Base-by-base conservation (phyloP, 2,329 filamentous ascomycete genomes). In the Diplocarpon mali region DNA sequence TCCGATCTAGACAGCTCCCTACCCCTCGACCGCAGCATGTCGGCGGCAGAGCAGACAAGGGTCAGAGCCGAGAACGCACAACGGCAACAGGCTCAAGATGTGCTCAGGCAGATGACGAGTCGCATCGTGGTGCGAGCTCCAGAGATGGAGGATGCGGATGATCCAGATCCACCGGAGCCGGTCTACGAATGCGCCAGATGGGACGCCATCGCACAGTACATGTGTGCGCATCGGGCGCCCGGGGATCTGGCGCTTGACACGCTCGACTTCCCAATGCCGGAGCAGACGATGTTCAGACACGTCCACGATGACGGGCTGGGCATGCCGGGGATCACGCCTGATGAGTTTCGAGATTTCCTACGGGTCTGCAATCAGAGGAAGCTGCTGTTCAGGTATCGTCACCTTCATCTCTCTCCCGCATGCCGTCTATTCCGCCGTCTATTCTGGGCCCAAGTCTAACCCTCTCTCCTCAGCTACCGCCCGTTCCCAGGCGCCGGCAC, bases 251-350 rank as follows among this genome's bases (percentile, higher is more conserved):
- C 35, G 2, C 41, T 47, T n/a, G 36, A 47, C 14, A 32, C 36
- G 10, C 42, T 47, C 20, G 32, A 35, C 13, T 43, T 44, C 13
- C 35, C 38, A 5, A 47, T 47, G 14, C 40, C 40, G 1, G 45
- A 47, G 24, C 40, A 35, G 16, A 47, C 40, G 1, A 10, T 47
- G 12, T 40, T 31, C 12, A 14, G n/a, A 5, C 35, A 47, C 15
- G 35, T 47, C 7, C 9, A 34, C 24, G 1, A 38, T 28, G 13
- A 6, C 38, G 4, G 13, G 10, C 11, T 12, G 30, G 30, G 30
- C 30, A 32, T 12, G 11, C 20, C 20, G 5, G 12, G 8, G 2
- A 24, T 44, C 31, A 37, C 36, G 4, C 30, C 32, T 1, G 35
- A 17, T 5, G 40, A 40, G 31, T 40, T 44, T 15, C 24, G 45